Conservation (phyloP, 148 eudicot genomes). For the Heliamphora exappendiculata region DNA sequence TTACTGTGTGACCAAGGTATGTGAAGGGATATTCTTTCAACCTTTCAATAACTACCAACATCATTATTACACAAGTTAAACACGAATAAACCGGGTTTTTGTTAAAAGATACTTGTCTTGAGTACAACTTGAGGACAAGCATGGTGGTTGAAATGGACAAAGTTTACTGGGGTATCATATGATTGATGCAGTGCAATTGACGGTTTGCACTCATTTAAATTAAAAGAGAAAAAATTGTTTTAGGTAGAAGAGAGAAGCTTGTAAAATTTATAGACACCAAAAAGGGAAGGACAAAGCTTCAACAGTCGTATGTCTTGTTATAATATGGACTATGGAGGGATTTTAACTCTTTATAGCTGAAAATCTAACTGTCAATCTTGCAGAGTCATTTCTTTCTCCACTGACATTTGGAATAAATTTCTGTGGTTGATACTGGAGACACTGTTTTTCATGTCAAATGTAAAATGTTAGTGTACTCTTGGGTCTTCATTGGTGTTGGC, state of each 20-base stretch:
- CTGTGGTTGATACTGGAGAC: not conserved
- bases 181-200: not conserved
- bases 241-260: not conserved
- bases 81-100: not conserved
- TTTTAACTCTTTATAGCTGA: not conserved
- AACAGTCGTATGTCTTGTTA: not conserved
- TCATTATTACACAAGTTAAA: not conserved
- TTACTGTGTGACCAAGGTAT: conserved; percentile 95
- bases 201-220: not conserved
- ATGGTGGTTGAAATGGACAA: not conserved
- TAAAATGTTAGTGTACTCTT: not conserved
- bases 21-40: not conserved
- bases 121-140: not conserved
- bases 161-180: not conserved
- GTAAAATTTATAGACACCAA: not conserved
- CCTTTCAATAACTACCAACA: not conserved
- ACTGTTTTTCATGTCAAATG: not conserved
- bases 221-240: not conserved
- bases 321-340: not conserved
- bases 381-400: not conserved
- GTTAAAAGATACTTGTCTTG: not conserved
- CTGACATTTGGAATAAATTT: not conserved
- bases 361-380: not conserved
- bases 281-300: not conserved
- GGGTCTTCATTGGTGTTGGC: not conserved